A percentile compares a stretch with the other conserved stretches of the same genome.
Evolutionary conservation across 2,329 filamentous ascomycete genomes (phyloP).

Genomic region (Passalora sequoiae): DNA sequence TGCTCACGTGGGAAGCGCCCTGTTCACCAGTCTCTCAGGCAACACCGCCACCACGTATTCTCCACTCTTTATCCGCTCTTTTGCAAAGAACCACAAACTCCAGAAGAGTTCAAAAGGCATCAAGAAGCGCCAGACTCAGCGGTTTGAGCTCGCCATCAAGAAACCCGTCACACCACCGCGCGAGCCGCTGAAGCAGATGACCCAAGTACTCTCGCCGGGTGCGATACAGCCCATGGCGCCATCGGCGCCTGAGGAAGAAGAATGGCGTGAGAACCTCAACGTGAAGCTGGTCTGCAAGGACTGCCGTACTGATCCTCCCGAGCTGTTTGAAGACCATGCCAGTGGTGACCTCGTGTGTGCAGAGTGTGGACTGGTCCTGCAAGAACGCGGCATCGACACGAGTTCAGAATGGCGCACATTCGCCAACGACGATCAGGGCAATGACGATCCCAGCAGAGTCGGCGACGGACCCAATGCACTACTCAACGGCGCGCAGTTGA

Average conservation of each 20-base stretch:
- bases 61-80: conserved; percentile 58
- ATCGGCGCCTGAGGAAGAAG: conserved; percentile 35
- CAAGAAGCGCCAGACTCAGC: conserved; percentile 39
- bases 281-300: conserved; percentile 81
- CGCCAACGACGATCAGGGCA: conserved; percentile 94
- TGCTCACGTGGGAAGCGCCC: conserved; percentile 14
- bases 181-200: conserved; percentile 30
- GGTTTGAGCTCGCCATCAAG: conserved; percentile 31
- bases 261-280: conserved; percentile 80
- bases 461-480: conserved; percentile 89
- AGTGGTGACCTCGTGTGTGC: conserved; percentile 89
- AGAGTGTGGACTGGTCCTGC: conserved; percentile 84
- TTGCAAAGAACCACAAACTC: conserved; percentile 45
- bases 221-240: conserved; percentile 39
- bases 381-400: conserved; percentile 87
- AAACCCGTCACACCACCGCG: conserved; percentile 19
- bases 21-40: conserved; percentile 8
- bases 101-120: conserved; percentile 41
- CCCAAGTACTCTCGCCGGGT: conserved; percentile 41
- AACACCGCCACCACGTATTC: conserved; percentile 52
- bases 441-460: conserved; percentile 95
- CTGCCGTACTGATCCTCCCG: conserved; percentile 86
- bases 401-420: conserved; percentile 99
- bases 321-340: conserved; percentile 87
- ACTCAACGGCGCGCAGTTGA: conserved; percentile 81